Conservation (phyloP, 768 basidiomycete species). For the Trametes coccinea region DNA sequence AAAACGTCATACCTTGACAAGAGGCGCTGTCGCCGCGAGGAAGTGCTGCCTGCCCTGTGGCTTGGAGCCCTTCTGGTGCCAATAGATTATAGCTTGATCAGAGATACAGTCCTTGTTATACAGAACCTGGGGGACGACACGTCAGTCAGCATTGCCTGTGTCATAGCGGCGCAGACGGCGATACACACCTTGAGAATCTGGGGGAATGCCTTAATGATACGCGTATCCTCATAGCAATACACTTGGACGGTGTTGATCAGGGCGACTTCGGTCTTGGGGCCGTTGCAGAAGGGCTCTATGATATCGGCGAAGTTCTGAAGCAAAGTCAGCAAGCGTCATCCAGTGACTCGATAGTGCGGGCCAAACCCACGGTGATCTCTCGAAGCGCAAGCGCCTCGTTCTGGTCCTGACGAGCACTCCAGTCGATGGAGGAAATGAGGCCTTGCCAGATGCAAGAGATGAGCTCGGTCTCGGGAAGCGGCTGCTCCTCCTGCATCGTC, state of each 20-base stretch:
- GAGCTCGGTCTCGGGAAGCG: slow-evolving; percentile 85
- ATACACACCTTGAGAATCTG: slow-evolving; percentile 81
- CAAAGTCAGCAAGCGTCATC: neutral
- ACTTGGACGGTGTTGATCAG: slow-evolving; percentile 95
- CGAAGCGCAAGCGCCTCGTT: slow-evolving; percentile 86
- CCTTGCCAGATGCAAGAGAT: slow-evolving; percentile 92
- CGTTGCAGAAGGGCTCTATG: slow-evolving; percentile 86
- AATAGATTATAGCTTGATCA: slow-evolving; percentile 96
- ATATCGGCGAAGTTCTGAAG: slow-evolving; percentile 78
- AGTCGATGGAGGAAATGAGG: slow-evolving; percentile 84
- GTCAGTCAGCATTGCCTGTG: neutral
- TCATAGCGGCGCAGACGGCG: neutral
- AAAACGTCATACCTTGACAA: slow-evolving; percentile 72
- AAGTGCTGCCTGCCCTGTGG: slow-evolving; percentile 95
- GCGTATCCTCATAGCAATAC: slow-evolving; percentile 96
- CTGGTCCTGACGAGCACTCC: slow-evolving; percentile 88
- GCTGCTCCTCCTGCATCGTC: slow-evolving; percentile 67
- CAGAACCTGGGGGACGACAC: slow-evolving; percentile 57
- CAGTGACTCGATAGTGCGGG: neutral
- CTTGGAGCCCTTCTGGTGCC: slow-evolving; percentile 96
- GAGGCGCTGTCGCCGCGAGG: slow-evolving; percentile 79
- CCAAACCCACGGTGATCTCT: slow-evolving; percentile 73
- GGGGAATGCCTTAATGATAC: slow-evolving; percentile 92
- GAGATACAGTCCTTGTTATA: slow-evolving; percentile 96
- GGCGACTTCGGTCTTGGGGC: slow-evolving; percentile 88